These are phyloP conservation scores for Aspergillus sclerotioniger DNA, from an alignment of 495 filamentous ascomycete species.

Conservation along the genomic window DNA sequence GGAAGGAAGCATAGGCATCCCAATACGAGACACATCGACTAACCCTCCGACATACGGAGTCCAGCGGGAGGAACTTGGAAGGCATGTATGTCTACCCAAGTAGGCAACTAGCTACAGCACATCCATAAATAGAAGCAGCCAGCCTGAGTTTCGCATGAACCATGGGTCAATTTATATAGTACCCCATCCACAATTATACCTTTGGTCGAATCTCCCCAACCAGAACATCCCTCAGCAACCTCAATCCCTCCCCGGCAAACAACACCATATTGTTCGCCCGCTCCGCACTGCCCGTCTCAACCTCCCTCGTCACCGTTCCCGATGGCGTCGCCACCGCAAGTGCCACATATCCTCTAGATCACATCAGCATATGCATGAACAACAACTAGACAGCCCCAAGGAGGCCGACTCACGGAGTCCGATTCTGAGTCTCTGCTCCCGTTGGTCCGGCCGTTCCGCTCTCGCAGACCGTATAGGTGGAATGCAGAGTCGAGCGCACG, in stretches of 20 bases:
- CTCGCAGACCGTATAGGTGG: slow-evolving; percentile 57
- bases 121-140: too few relatives aligned
- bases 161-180: too few relatives aligned
- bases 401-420: slow-evolving; percentile 48
- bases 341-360: slow-evolving; percentile 55
- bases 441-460: slow-evolving; percentile 63
- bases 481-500: slow-evolving; percentile 47
- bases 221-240: slow-evolving; percentile 55
- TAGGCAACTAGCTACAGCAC: too few relatives aligned
- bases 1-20: too few relatives aligned
- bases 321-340: slow-evolving; percentile 51
- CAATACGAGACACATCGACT: too few relatives aligned
- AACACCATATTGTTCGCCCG: slow-evolving; percentile 59
- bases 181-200: neutral
- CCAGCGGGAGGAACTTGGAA: too few relatives aligned
- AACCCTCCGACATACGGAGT: too few relatives aligned
- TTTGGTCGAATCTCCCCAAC: slow-evolving; percentile 18
- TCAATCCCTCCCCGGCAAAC: slow-evolving; percentile 57
- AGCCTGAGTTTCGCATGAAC: too few relatives aligned
- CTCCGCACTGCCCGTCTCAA: slow-evolving; percentile 52
- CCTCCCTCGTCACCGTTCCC: slow-evolving; percentile 50
- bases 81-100: too few relatives aligned
- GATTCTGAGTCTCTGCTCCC: slow-evolving; percentile 53
- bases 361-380: slow-evolving; percentile 5
- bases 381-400: neutral